These are phyloP conservation scores for Zygnema cylindricum DNA, from an alignment of 139 green algal genomes.

Conservation along the genomic window DNA sequence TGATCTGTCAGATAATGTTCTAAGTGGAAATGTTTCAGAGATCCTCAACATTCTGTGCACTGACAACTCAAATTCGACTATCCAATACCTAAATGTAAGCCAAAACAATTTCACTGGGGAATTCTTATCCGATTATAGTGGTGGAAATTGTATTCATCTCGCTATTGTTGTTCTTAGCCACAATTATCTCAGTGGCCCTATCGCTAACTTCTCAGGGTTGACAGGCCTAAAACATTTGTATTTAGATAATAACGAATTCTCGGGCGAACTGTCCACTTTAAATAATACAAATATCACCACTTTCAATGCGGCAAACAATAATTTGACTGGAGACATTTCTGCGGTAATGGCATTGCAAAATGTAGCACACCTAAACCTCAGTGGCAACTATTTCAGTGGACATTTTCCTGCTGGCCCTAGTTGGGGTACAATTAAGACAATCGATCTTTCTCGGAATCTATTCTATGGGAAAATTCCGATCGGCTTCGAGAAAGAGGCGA, in stretches of 20 bases:
- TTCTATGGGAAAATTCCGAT: constrained; percentile 35
- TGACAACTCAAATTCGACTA: neutral
- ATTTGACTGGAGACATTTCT: neutral
- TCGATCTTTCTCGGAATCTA: constrained; percentile 8
- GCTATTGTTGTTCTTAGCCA: neutral
- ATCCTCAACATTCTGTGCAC: neutral
- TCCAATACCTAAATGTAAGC: neutral
- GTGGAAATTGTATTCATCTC: neutral
- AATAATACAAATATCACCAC: neutral
- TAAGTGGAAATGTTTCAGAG: neutral
- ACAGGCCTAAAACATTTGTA: neutral
- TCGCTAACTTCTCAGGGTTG: constrained; percentile 14
- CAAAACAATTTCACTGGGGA: constrained; percentile 28
- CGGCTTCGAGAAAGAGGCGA: neutral
- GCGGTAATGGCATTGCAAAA: neutral
- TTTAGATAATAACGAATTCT: constrained; percentile 15
- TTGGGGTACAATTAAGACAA: neutral
- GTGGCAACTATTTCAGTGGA: neutral
- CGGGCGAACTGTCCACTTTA: constrained; percentile 17
- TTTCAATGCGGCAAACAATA: neutral
- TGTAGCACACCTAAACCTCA: neutral
- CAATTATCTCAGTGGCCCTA: constrained; percentile 16
- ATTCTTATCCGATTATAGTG: neutral
- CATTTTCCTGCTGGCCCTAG: neutral
- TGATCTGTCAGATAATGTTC: neutral